Conservation (phyloP, 169 alveolate species). For the Cryptosporidium andersoni region DNA sequence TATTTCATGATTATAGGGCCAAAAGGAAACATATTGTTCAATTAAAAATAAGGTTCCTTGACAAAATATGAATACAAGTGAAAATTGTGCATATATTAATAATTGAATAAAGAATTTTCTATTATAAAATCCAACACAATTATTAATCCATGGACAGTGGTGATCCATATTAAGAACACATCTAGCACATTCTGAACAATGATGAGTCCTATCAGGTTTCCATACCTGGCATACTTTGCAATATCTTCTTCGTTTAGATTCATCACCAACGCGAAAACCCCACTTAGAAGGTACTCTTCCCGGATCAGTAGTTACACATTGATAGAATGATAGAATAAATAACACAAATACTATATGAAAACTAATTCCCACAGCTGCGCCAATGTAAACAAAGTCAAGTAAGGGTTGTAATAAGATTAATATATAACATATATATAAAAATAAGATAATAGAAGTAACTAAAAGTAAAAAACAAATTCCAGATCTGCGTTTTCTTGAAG, state of each 20-base stretch:
- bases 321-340: constrained; percentile 52
- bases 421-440: constrained; percentile 37
- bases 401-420: constrained; percentile 41
- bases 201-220: constrained; percentile 98
- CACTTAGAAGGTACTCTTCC: constrained; percentile 94
- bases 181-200: constrained; percentile 95
- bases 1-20: constrained; percentile 55
- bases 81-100: constrained; percentile 86
- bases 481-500: constrained; percentile 45
- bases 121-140: constrained; percentile 96
- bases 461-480: constrained; percentile 64
- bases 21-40: constrained; percentile 49
- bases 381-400: constrained; percentile 54
- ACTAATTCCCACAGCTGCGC: constrained; percentile 41
- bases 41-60: constrained; percentile 46
- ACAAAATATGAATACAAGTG: constrained; percentile 72
- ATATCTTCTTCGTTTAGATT: constrained; percentile 92
- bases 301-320: constrained; percentile 92
- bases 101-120: constrained; percentile 93
- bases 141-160: constrained; percentile 98
- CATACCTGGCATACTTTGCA: constrained; percentile 96
- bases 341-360: constrained; percentile 56
- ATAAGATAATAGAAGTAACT: constrained; percentile 31
- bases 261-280: constrained; percentile 98
- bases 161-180: constrained; percentile 98